A percentile compares a stretch with the other conserved stretches of the same genome.
phyloP scores from a whole-genome alignment of 179 eudicot species.

The Pouteria campechiana region DNA sequence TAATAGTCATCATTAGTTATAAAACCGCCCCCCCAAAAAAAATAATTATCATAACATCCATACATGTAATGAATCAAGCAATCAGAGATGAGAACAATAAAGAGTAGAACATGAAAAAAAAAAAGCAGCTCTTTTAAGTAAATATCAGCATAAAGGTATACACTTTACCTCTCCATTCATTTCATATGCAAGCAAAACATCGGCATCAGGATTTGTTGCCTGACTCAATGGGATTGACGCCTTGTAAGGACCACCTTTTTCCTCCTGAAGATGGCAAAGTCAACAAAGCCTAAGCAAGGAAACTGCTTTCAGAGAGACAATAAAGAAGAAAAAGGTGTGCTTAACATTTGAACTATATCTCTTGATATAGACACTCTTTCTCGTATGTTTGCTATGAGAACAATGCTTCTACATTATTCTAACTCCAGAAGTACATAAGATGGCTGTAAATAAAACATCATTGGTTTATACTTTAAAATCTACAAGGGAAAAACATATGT shows the following conservation, averaged over 20 bases:
- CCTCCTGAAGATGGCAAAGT: too few relatives aligned
- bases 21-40: too few relatives aligned
- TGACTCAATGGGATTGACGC: conserved; percentile 79
- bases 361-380: too few relatives aligned
- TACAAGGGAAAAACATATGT: background rate
- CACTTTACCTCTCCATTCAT: conserved; percentile 98
- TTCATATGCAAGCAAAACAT: conserved; percentile 92
- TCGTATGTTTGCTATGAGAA: too few relatives aligned
- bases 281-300: background rate
- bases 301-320: background rate
- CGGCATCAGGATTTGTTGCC: conserved; percentile 85
- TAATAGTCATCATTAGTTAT: background rate
- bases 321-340: too few relatives aligned
- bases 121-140: background rate
- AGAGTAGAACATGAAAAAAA: background rate
- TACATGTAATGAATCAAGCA: background rate
- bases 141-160: background rate
- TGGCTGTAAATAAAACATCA: too few relatives aligned
- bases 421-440: too few relatives aligned
- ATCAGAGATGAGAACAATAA: background rate
- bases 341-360: too few relatives aligned
- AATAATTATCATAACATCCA: background rate
- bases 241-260: conserved; percentile 95
- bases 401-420: too few relatives aligned
- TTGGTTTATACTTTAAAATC: background rate